Evolutionary conservation across 257 asterid genomes (phyloP), one percentile per base, ranked within the genome.

Genomic region (Capsicum baccatum): DNA sequence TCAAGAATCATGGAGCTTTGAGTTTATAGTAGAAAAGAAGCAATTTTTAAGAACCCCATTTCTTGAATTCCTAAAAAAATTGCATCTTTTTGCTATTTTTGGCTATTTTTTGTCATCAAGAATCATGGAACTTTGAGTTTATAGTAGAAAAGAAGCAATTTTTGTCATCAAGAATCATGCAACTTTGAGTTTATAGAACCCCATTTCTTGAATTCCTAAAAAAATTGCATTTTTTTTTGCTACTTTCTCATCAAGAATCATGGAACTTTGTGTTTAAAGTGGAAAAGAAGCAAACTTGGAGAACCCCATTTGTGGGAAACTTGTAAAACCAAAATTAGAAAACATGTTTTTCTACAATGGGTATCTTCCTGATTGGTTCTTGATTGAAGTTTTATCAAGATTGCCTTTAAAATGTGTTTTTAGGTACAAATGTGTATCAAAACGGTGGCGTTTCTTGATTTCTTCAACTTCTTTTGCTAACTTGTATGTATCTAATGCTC

Each of bases 341-440:
- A 66, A 44, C 48, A 39, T 81, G 16, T 26, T 57, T 48, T 62
- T 47, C 47, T 62, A 39, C 37, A 81, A 44, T 42, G 76, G 60
- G 11, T 81, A 81, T 35, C 57, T 81, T 81, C 84, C 84, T 7
- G 62, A 81, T 44, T 81, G 84, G 76, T 59, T 81, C 48, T 66
- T 81, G 76, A 35, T 62, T 37, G 84, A 81, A 5, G 26, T 81
- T 62, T 52, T 81, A 35, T 81, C 55, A 59, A 81, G 84, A 62
- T 62, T 81, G 50, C 84, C 84, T 44, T 21, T 66, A 6, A 81
- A 81, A 33, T 81, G 76, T 62, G 76, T 81, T 21, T 81, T 81
- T 33, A 81, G 76, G 84, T 81, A 81, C 73, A 81, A 81, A 62
- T 81, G 48, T 81, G 84, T 81, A 1, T 81, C 84, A 60, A 81